Conservation (phyloP, 2,329 filamentous ascomycete species). For the Neonectria punicea region DNA sequence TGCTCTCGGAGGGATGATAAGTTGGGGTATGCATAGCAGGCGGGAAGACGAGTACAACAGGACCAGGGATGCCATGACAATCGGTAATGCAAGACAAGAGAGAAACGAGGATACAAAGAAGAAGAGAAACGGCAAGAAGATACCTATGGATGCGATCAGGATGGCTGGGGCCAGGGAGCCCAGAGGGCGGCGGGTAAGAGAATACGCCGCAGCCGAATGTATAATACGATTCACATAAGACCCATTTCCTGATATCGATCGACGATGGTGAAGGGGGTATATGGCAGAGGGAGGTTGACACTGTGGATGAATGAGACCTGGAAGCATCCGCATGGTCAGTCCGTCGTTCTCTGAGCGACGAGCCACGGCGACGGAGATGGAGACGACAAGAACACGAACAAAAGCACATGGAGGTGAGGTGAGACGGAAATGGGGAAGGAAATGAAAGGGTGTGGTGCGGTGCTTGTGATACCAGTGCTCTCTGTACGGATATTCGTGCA, state of each 20-base stretch:
- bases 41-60: conserved; percentile 17
- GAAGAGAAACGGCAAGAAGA: background rate
- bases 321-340: background rate
- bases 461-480: conserved; percentile 1
- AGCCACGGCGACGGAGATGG: background rate
- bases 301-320: background rate
- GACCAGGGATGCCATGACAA: conserved; percentile 11
- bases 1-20: conserved; percentile 1
- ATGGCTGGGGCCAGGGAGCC: conserved; percentile 3
- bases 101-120: conserved; percentile 5
- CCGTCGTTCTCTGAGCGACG: background rate
- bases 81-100: conserved; percentile 16
- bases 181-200: background rate
- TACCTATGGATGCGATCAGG: background rate
- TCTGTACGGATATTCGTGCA: background rate
- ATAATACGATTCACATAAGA: conserved; percentile 22
- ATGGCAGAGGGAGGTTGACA: background rate
- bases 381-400: background rate
- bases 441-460: background rate
- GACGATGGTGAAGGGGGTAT: background rate
- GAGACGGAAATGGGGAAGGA: background rate
- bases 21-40: background rate
- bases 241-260: background rate
- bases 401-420: background rate
- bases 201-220: conserved; percentile 9